Evolutionary conservation across 2,329 filamentous ascomycete species (phyloP), one percentile per base, ranked within the genome.

Genomic region (Aspergillus japonicus): DNA sequence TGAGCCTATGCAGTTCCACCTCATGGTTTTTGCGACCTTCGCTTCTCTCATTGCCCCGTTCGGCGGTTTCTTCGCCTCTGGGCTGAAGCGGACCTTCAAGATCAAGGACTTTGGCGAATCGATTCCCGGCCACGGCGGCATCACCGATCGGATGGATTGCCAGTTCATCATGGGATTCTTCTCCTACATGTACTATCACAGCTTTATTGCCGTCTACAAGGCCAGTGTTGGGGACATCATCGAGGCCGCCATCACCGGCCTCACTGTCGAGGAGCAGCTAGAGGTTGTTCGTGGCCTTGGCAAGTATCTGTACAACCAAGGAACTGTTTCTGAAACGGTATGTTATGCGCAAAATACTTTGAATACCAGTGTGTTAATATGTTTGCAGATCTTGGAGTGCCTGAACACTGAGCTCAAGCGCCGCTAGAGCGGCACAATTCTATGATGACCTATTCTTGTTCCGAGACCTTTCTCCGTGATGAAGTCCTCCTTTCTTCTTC

Each of bases 161-260:
- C 95, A 99, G 74, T 99, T 99, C 80, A 98, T 98, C 81, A 99
- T 99, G 95, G 95, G 95, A 8, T 95, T 96, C 78, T 98, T 99
- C 71, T 87, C 94, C 16, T 98, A 92, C 81, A 93, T 99, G 85
- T 99, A 99, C 80, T 99, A 96, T 79, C 93, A 97, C 76, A 95
- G 90, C 71, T 99, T 99, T 76, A 94, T 99, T 71, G 93, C 93
- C 4, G 83, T 92, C 6, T 87, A 96, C 82, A 92, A 94, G 76
- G 87, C 90, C 44, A 92, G 84, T 58, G 88, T 96, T 21, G 95
- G 94, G 21, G 87, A 87, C 57, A 90, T 99, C 39, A 90, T 99
- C 67, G 94, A 99, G 80, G 86, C 87, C 12, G 94, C 91, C 54
- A 96, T 99, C 67, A 96, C 88, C 5, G 93, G 93, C n/a, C 79